Percentiles rank a stretch among this genome's conserved stretches.
These are phyloP conservation scores for Sutorius australiensis DNA, from an alignment of 768 basidiomycete genomes.

Conservation along the genomic window DNA sequence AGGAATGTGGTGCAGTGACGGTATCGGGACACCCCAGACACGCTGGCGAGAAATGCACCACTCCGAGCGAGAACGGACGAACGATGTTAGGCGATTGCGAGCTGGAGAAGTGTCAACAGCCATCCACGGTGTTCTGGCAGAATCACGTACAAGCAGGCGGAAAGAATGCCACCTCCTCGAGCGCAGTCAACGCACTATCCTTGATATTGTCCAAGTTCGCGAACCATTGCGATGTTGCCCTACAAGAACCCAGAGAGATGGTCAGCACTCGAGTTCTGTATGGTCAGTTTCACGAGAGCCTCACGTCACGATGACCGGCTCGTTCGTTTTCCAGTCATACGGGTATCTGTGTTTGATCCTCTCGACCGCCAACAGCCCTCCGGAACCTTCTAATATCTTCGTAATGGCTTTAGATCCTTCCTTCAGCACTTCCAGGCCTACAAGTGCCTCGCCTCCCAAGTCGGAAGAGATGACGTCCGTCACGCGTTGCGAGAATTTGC, in stretches of 20 bases:
- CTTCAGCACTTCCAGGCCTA: constrained; percentile 70
- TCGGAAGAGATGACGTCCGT: constrained; percentile 42
- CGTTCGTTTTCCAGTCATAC: constrained; percentile 94
- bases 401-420: constrained; percentile 69
- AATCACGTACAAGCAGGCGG: constrained; percentile 64
- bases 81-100: constrained; percentile 82
- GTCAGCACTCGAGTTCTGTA: not conserved
- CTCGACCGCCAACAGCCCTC: constrained; percentile 58
- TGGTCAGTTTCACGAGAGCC: constrained; percentile 19
- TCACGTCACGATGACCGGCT: constrained; percentile 88
- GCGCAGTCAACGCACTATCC: constrained; percentile 61
- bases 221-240: constrained; percentile 97
- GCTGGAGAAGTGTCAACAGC: constrained; percentile 42
- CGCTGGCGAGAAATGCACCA: constrained; percentile 99
- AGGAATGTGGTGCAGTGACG: constrained; percentile 67
- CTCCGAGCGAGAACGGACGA: constrained; percentile 84
- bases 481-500: constrained; percentile 63
- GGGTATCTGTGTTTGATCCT: constrained; percentile 85
- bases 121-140: not conserved
- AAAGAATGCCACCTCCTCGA: constrained; percentile 69
- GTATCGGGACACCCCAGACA: constrained; percentile 97
- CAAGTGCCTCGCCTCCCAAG: constrained; percentile 45
- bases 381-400: constrained; percentile 51
- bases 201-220: constrained; percentile 88
- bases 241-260: constrained; percentile 22